Conservation (phyloP, 345 rosid species). For the Acer negundo region DNA sequence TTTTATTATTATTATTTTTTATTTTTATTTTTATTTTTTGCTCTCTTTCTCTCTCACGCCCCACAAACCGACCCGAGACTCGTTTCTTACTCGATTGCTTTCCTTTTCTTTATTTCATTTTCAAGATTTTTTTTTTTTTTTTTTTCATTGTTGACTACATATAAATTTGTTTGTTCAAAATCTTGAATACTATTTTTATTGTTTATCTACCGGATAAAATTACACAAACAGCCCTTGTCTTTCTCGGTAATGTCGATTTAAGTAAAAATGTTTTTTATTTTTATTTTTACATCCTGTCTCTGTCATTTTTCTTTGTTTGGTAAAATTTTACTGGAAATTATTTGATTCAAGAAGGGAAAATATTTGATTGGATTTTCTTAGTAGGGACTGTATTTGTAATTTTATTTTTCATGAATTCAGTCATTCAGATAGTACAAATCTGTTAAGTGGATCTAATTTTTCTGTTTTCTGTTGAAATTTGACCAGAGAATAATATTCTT, state of each 20-base stretch:
- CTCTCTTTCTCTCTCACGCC: slow-evolving; percentile 39
- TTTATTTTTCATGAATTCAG: too few relatives aligned
- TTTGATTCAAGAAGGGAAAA: too few relatives aligned
- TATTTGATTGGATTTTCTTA: too few relatives aligned
- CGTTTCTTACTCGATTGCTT: slow-evolving; percentile 23
- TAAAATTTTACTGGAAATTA: neutral
- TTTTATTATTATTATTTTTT: too few relatives aligned
- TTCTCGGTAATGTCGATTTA: neutral
- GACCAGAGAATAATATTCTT: too few relatives aligned
- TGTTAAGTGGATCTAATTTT: too few relatives aligned
- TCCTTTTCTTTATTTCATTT: neutral
- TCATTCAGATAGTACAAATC: too few relatives aligned
- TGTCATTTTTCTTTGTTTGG: neutral
- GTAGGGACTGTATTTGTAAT: neutral
- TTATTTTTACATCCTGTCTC: neutral
- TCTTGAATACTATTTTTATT: neutral
- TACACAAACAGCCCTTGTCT: neutral
- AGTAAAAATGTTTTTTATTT: neutral
- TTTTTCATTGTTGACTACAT: neutral
- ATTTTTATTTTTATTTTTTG: slow-evolving; percentile 30
- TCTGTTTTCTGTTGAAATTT: too few relatives aligned
- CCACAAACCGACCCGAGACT: slow-evolving; percentile 35
- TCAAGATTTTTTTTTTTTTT: neutral
- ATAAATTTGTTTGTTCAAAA: neutral
- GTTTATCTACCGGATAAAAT: neutral